These are phyloP conservation scores for Coemansia sp. DNA, from an alignment of 192 early-diverging fungal genomes.

Conservation along the genomic window DNA sequence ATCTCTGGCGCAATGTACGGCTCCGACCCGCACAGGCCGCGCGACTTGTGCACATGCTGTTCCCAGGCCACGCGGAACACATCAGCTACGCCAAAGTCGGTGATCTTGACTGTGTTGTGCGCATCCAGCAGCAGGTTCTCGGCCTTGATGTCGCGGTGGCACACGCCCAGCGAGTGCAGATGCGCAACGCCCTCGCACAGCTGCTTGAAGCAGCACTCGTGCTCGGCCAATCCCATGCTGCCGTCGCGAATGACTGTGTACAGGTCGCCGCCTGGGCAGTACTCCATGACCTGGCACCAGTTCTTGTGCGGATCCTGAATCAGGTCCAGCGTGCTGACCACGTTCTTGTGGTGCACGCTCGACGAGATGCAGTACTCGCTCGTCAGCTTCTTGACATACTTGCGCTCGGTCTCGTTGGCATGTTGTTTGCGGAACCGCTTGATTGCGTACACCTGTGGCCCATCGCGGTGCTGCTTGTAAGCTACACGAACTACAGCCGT, in stretches of 20 bases:
- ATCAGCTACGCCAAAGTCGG: conserved; percentile 97
- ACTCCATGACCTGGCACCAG: conserved; percentile 83
- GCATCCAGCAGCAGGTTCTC: conserved; percentile 88
- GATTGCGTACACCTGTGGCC: conserved; percentile 75
- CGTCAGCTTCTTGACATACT: conserved; percentile 93
- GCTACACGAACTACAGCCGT: conserved; percentile 88
- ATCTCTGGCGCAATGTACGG: conserved; percentile 97
- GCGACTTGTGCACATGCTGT: conserved; percentile 69
- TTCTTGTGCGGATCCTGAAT: conserved; percentile 86
- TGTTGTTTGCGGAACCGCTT: conserved; percentile 90
- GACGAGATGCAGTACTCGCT: conserved; percentile 96
- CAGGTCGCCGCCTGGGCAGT: conserved; percentile 91
- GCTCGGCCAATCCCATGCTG: conserved; percentile 73
- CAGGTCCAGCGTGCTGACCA: conserved; percentile 93
- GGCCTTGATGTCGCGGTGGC: conserved; percentile 82
- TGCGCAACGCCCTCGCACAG: conserved; percentile 86
- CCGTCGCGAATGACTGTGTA: conserved; percentile 75
- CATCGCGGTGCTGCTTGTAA: conserved; percentile 67
- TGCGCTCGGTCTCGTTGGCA: conserved; percentile 86
- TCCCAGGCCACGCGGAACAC: conserved; percentile 93
- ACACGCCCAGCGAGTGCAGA: conserved; percentile 92
- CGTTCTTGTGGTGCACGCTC: conserved; percentile 83
- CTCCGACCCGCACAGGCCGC: conserved; percentile 91
- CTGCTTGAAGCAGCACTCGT: conserved; percentile 93
- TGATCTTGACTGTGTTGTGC: conserved; percentile 85